Evolutionary conservation across 495 filamentous ascomycete genomes (phyloP).

Genomic region (Viridothelium virens): DNA sequence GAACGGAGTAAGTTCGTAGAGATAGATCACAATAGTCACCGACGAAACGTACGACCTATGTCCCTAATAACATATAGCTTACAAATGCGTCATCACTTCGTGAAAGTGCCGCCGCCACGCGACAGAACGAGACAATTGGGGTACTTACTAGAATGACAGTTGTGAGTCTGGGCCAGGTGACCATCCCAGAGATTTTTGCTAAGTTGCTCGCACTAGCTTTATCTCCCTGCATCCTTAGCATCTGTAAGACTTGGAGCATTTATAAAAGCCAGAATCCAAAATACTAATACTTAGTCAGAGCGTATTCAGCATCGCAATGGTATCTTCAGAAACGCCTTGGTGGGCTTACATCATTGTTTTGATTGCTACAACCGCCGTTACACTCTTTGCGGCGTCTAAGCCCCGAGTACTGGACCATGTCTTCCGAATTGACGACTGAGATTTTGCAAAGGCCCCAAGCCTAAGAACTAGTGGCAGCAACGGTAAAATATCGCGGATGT

Average conservation of each 20-base stretch:
- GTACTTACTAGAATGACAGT: conserved; percentile 20
- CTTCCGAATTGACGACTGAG: not conserved
- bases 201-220: conserved; percentile 9
- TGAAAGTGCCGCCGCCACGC: conserved; percentile 18
- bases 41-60: not conserved
- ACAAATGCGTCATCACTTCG: conserved; percentile 17
- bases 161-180: not conserved
- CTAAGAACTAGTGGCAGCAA: too few relatives aligned
- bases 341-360: conserved; percentile 10
- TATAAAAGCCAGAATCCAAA: not conserved
- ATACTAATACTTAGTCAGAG: not conserved
- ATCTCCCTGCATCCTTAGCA: conserved; percentile 14
- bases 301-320: conserved; percentile 15
- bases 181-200: not conserved
- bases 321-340: conserved; percentile 13
- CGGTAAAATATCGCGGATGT: too few relatives aligned
- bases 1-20: conserved; percentile 12
- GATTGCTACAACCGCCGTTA: not conserved
- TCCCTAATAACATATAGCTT: conserved; percentile 7
- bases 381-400: conserved; percentile 7
- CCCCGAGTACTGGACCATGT: conserved; percentile 2
- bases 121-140: conserved; percentile 15
- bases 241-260: not conserved
- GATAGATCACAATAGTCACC: not conserved
- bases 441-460: not conserved